Evolutionary conservation across 371 early-diverging fungal genomes (phyloP).

Genomic region (Rhizopus microsporus): DNA sequence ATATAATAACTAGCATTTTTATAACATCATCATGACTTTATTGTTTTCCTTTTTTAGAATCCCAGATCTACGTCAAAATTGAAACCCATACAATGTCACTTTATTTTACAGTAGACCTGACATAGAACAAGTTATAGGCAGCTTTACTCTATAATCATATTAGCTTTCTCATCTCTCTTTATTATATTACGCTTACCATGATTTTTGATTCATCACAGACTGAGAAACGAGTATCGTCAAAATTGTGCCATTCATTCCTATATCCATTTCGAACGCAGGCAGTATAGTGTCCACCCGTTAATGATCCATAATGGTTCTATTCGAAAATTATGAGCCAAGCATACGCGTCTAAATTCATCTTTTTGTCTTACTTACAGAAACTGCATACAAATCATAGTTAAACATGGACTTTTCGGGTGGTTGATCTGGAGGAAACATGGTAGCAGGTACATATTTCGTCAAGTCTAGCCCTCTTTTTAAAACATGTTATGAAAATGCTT

Average conservation of each 20-base stretch:
- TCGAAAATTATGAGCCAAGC: constrained; percentile 31
- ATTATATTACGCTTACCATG: constrained; percentile 37
- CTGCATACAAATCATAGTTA: constrained; percentile 81
- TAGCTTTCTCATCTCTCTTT: neutral
- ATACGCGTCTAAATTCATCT: too few species aligned
- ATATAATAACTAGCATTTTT: too few species aligned
- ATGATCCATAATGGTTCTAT: constrained; percentile 85
- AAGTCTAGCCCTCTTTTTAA: constrained; percentile 22
- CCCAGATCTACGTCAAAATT: too few species aligned
- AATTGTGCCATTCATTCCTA: constrained; percentile 85
- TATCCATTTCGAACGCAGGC: constrained; percentile 83
- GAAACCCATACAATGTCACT: too few species aligned
- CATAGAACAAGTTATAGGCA: constrained; percentile 40
- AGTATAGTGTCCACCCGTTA: constrained; percentile 95
- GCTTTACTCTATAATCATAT: constrained; percentile 24
- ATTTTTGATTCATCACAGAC: constrained; percentile 60
- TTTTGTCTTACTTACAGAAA: constrained; percentile 52
- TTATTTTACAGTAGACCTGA: constrained; percentile 31
- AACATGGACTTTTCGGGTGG: constrained; percentile 15
- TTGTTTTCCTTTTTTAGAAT: too few species aligned
- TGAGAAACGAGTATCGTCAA: constrained; percentile 89
- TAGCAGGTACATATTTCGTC: constrained; percentile 11
- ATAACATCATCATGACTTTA: too few species aligned
- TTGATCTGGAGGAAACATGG: constrained; percentile 13
- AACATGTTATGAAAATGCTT: too few species aligned